A percentile compares a stretch with the other conserved stretches of the same genome.
Evolutionary conservation across 2,329 filamentous ascomycete species (phyloP).

Genomic region (Aspergillus tamarii): DNA sequence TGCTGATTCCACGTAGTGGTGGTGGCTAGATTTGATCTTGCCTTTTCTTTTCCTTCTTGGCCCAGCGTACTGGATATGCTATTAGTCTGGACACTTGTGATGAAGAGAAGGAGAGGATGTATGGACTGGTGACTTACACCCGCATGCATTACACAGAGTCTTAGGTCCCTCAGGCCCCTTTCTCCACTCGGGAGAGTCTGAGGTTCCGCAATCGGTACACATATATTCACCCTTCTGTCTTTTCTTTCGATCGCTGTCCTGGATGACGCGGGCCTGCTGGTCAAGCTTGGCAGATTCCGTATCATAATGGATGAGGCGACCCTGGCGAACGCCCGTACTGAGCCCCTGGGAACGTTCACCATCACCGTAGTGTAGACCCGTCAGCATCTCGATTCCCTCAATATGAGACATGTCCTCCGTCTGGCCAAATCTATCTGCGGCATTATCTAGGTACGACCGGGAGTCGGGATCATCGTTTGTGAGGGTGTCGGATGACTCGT

Average conservation of each 20-base stretch:
- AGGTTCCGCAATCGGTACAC: conserved; percentile 91
- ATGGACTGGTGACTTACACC: conserved; percentile 58
- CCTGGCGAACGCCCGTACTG: conserved; percentile 81
- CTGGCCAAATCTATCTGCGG: conserved; percentile 81
- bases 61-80: conserved; percentile 56
- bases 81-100: background rate
- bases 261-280: conserved; percentile 60
- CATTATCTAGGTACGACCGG: conserved; percentile 70
- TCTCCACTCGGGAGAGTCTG: conserved; percentile 94
- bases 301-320: conserved; percentile 80
- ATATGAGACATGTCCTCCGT: conserved; percentile 77
- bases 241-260: conserved; percentile 72
- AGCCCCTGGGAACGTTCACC: conserved; percentile 87
- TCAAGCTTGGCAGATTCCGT: conserved; percentile 83
- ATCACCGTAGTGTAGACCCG: conserved; percentile 82
- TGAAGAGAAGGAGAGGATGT: conserved; percentile 1
- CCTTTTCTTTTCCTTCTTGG: conserved; percentile 77
- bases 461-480: conserved; percentile 36
- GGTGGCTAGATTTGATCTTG: conserved; percentile 29
- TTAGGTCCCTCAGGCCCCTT: conserved; percentile 93
- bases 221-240: conserved; percentile 94
- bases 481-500: conserved; percentile 39
- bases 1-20: background rate
- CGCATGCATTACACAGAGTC: conserved; percentile 94
- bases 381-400: conserved; percentile 91